Percentiles rank a stretch among this genome's conserved stretches.
These are phyloP conservation scores for Neodidymelliopsis sp. DNA, from an alignment of 2,329 filamentous ascomycete species.

Conservation along the genomic window DNA sequence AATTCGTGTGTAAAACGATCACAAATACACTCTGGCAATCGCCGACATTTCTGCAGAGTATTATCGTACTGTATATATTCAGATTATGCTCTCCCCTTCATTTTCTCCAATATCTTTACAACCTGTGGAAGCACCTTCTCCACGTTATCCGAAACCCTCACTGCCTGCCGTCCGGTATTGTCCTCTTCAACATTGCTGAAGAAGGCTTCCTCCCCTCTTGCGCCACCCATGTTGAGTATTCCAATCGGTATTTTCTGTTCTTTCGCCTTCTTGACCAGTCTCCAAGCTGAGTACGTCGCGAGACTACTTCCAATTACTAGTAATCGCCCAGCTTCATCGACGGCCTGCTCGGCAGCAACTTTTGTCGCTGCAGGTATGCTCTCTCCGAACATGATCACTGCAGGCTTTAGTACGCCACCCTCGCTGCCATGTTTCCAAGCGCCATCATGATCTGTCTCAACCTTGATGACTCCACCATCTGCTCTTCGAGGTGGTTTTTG, in stretches of 20 bases:
- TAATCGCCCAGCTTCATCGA: conserved; percentile 75
- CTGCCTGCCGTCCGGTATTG: conserved; percentile 47
- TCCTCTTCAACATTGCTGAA: conserved; percentile 64
- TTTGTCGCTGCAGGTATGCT: conserved; percentile 77
- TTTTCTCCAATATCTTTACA: conserved; percentile 34
- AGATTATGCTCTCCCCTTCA: conserved; percentile 8
- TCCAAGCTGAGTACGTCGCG: conserved; percentile 95
- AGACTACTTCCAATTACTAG: conserved; percentile 88
- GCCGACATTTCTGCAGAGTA: no score
- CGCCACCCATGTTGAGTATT: conserved; percentile 86
- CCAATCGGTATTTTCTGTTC: conserved; percentile 85
- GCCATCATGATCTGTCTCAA: conserved; percentile 80
- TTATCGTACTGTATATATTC: no score
- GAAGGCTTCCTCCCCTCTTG: conserved; percentile 78
- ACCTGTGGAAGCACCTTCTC: conserved; percentile 48
- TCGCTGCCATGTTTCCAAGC: conserved; percentile 66
- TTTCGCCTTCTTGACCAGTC: conserved; percentile 82
- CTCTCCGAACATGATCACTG: conserved; percentile 96
- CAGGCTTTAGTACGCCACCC: conserved; percentile 87
- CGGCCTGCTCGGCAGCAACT: conserved; percentile 75
- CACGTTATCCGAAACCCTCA: conserved; percentile 51
- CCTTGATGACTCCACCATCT: conserved; percentile 59
- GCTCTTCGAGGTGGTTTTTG: conserved; percentile 65
- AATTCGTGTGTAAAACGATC: no score
- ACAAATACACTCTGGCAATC: no score